phyloP scores from a whole-genome alignment of 768 basidiomycete species.

The Podaxis sp. region DNA sequence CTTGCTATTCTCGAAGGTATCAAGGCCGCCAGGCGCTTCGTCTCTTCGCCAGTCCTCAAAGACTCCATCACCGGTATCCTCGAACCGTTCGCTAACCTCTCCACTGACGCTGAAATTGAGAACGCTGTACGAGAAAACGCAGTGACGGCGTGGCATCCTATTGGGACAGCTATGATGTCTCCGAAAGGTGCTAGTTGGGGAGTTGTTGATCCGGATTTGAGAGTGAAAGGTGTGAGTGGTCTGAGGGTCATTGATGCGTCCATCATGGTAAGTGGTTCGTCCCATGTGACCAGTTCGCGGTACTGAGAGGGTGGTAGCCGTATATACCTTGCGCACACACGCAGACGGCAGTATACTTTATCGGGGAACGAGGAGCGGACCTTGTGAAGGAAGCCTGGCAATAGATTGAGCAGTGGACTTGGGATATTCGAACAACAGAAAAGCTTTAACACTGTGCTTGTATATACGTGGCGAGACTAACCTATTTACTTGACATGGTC shows the following conservation, averaged over 20 bases:
- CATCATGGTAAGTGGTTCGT: conserved; percentile 21
- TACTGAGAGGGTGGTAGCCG: not conserved
- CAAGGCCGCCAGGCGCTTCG: conserved; percentile 16
- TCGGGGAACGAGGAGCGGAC: conserved; percentile 2
- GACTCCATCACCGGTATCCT: conserved; percentile 11
- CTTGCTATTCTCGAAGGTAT: conserved; percentile 18
- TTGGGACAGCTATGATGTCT: conserved; percentile 29
- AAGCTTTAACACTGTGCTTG: too few species aligned
- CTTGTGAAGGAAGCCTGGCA: conserved; percentile 1
- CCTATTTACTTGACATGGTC: too few species aligned
- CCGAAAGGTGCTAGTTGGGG: conserved; percentile 20
- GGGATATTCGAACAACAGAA: too few species aligned
- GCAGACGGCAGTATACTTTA: conserved; percentile 4
- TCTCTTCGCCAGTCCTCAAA: conserved; percentile 15
- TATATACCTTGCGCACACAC: conserved; percentile 7
- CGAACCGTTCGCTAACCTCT: not conserved
- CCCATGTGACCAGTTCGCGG: not conserved
- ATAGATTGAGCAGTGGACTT: not conserved
- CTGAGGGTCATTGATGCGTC: conserved; percentile 36
- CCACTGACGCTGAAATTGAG: not conserved
- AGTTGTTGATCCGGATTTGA: conserved; percentile 32
- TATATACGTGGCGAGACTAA: too few species aligned
- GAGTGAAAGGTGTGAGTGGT: conserved; percentile 28
- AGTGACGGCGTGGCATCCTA: conserved; percentile 24
- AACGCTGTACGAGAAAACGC: conserved; percentile 17